Evolutionary conservation across 2,329 filamentous ascomycete species (phyloP), one percentile per base, ranked within the genome.

Genomic region (Rasamsonia emersonii): DNA sequence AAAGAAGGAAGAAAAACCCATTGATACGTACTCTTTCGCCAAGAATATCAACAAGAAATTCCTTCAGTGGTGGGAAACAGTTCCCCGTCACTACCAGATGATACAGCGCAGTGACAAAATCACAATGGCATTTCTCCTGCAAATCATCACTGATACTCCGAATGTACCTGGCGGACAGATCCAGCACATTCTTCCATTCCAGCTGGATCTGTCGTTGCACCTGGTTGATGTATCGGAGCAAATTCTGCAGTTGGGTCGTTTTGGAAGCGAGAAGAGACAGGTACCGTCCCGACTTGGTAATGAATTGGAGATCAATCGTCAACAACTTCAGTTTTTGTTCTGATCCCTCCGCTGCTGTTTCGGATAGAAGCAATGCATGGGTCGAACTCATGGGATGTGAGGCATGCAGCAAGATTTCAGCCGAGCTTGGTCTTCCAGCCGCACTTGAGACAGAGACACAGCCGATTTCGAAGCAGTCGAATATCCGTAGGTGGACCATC

Each of bases 11-110:
- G 19, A 26, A 8, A 26, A 27, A 18, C 16, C 14, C 9, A 10
- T 20, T 3, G 15, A 16, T 18, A 56, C 73, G 49, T 65, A 88
- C 84, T 40, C 84, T 68, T 51, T 93, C 85, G 5, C 77, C 75
- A 18, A 95, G 63, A 42, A 82, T 82, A 49, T 94, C 86, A 4
- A 88, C 75, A 1, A 98, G 68, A 81, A 93, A 98, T 53, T 95
- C 86, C 37, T 77, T 79, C 33, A 96, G 67, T 13, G 76, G 72
- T 7, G 75, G 72, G 32, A 81, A 77, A 16, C 82, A 86, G 49
- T 91, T 76, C 0, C 88, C 88, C 0, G 86, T 93, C 18, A 86
- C 77, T 4, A 86, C 82, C 0, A 89, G 73, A 49, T 94, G 86
- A 51, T 85, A 93, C 6, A 93, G 61, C 3, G 83, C 84, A 27